Percentiles rank a stretch among this genome's conserved stretches.
phyloP scores from a whole-genome alignment of 176 grass and related monocot genomes.

The Rhipidocladum racemiflorum region DNA sequence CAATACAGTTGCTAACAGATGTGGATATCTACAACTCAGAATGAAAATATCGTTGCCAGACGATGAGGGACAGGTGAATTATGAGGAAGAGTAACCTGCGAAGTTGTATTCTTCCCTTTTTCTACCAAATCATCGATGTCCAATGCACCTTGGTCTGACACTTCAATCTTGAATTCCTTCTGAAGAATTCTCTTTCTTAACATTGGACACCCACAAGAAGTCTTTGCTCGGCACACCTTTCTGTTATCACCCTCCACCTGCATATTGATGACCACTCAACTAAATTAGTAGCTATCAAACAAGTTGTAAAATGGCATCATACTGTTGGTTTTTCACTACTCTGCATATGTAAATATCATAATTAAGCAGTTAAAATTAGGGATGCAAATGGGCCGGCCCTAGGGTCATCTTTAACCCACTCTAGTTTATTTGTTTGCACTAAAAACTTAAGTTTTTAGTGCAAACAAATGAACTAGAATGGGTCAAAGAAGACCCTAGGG shows the following conservation, averaged over 20 bases:
- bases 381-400: too few species aligned
- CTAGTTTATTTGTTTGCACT: too few species aligned
- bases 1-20: too few species aligned
- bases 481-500: too few species aligned
- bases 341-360: background rate
- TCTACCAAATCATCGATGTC: constrained; percentile 83
- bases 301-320: background rate
- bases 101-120: constrained; percentile 63
- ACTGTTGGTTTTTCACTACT: background rate
- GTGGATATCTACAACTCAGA: constrained; percentile 20
- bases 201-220: constrained; percentile 78
- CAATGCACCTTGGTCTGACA: constrained; percentile 49
- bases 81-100: constrained; percentile 46
- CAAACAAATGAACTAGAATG: too few species aligned
- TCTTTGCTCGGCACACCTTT: constrained; percentile 45
- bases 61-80: background rate
- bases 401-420: too few species aligned
- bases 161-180: constrained; percentile 67
- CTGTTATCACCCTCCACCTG: constrained; percentile 52
- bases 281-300: constrained; percentile 13
- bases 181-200: constrained; percentile 62
- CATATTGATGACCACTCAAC: background rate
- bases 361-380: background rate
- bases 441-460: too few species aligned
- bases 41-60: constrained; percentile 1